phyloP scores from a whole-genome alignment of 2,329 filamentous ascomycete species.

The Bipolaris zeicola region DNA sequence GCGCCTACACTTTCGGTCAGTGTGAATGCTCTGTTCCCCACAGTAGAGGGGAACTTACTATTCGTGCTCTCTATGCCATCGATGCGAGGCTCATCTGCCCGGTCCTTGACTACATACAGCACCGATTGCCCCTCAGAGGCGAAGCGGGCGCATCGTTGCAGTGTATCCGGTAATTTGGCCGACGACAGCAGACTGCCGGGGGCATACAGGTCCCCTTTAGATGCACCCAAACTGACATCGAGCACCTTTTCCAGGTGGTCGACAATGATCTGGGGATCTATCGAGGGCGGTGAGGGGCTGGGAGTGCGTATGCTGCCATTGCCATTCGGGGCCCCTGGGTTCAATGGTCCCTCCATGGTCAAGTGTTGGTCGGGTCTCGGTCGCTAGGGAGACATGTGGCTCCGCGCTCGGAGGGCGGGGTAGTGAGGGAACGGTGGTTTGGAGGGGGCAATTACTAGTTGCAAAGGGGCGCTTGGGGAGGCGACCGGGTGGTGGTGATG shows the following conservation, averaged over 20 bases:
- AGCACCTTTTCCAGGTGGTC: slow-evolving; percentile 56
- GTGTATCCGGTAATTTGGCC: slow-evolving; percentile 73
- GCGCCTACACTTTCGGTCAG: slow-evolving; percentile 52
- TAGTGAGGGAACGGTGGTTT: slow-evolving; percentile 9
- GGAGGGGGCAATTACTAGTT: slow-evolving; percentile 6
- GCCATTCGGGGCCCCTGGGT: slow-evolving; percentile 48
- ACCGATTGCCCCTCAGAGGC: slow-evolving; percentile 85
- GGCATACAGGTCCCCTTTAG: slow-evolving; percentile 77
- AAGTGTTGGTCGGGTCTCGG: slow-evolving; percentile 29
- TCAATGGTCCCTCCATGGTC: slow-evolving; percentile 51
- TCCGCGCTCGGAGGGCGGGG: slow-evolving; percentile 24
- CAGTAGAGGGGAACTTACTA: slow-evolving; percentile 31
- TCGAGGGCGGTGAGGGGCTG: slow-evolving; percentile 46
- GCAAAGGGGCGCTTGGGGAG: slow-evolving; percentile 12
- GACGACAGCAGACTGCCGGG: slow-evolving; percentile 82
- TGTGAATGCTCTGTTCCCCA: slow-evolving; percentile 13
- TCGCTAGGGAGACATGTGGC: slow-evolving; percentile 42
- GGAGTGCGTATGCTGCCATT: slow-evolving; percentile 41
- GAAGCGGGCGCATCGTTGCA: slow-evolving; percentile 87
- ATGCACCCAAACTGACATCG: slow-evolving; percentile 55
- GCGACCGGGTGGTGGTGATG: slow-evolving; percentile 29
- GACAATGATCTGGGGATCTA: slow-evolving; percentile 56
- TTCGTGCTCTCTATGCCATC: slow-evolving; percentile 41
- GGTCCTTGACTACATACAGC: slow-evolving; percentile 89
- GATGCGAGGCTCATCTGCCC: slow-evolving; percentile 55